Conservation (phyloP, 768 basidiomycete species). For the Hygrophoropsis aurantiaca region DNA sequence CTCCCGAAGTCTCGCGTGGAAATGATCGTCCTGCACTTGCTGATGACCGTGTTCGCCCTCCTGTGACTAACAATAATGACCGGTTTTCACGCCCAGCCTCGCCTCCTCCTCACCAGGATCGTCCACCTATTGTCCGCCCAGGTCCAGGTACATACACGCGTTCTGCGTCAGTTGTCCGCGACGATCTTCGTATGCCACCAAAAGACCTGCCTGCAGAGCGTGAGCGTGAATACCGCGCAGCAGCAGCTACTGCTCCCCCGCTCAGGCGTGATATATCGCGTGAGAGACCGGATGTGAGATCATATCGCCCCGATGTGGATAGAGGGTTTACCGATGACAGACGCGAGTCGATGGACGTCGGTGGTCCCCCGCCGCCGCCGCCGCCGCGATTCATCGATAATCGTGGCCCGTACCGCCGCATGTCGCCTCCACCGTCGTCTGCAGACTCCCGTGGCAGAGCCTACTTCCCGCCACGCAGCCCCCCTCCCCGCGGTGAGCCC, state of each 20-base stretch:
- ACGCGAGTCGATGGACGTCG: constrained; percentile 36
- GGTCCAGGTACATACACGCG: constrained; percentile 15
- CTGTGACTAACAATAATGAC: constrained; percentile 8
- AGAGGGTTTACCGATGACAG: constrained; percentile 36
- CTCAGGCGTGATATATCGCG: constrained; percentile 34
- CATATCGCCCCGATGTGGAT: constrained; percentile 41
- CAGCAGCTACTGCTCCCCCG: too few relatives aligned
- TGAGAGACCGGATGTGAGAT: constrained; percentile 31
- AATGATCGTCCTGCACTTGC: constrained; percentile 14
- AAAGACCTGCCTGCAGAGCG: constrained; percentile 19
- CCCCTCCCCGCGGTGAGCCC: constrained; percentile 23
- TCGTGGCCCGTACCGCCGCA: constrained; percentile 16
- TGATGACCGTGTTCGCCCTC: constrained; percentile 16
- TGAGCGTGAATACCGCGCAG: constrained; percentile 28
- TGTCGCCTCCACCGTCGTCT: constrained; percentile 31
- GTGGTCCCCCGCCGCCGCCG: constrained; percentile 22
- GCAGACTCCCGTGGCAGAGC: constrained; percentile 34
- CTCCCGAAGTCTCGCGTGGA: constrained; percentile 8
- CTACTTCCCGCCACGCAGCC: constrained; percentile 32
- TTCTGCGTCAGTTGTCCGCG: constrained; percentile 30
- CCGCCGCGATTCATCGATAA: constrained; percentile 34
- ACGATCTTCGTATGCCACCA: constrained; percentile 31
- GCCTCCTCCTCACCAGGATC: constrained; percentile 8
- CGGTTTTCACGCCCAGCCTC: constrained; percentile 15
- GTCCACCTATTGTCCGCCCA: background rate